phyloP scores from a whole-genome alignment of 495 filamentous ascomycete genomes.

The Trichodelitschia bisporula region DNA sequence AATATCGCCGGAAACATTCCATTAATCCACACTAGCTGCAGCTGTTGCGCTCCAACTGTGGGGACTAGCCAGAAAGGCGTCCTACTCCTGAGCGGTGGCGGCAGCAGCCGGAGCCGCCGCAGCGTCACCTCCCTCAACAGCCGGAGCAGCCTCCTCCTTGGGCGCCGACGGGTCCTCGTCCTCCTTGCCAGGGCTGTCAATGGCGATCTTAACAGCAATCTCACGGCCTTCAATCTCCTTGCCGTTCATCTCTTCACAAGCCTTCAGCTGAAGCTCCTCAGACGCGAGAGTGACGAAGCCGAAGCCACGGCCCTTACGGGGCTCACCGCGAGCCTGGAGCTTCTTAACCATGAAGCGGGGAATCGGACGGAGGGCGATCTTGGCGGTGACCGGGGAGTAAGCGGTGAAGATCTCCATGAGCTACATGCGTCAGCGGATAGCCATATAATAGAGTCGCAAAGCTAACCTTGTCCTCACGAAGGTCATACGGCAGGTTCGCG shows the following conservation, averaged over 20 bases:
- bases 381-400: slow-evolving; percentile 77
- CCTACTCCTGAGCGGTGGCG: no score
- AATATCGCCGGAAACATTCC: no score
- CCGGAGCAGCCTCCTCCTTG: no score
- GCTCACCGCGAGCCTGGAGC: slow-evolving; percentile 88
- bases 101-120: no score
- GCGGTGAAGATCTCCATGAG: slow-evolving; percentile 86
- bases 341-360: slow-evolving; percentile 99
- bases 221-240: slow-evolving; percentile 96
- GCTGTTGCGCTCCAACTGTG: no score
- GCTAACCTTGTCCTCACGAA: slow-evolving; percentile 84
- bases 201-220: slow-evolving; percentile 98
- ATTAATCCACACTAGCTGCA: no score
- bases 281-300: slow-evolving; percentile 91
- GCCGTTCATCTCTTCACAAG: slow-evolving; percentile 92
- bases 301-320: slow-evolving; percentile 97
- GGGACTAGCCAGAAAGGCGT: no score
- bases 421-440: slow-evolving; percentile 19
- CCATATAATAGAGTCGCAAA: not conserved
- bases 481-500: slow-evolving; percentile 92
- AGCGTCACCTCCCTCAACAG: no score
- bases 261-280: slow-evolving; percentile 91
- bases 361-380: slow-evolving; percentile 94
- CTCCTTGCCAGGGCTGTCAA: slow-evolving; percentile 97
- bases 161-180: slow-evolving; percentile 70